A percentile compares a stretch with the other conserved stretches of the same genome.
Evolutionary conservation across 345 rosid genomes (phyloP).

Genomic region (Noccaea bulbosa): DNA sequence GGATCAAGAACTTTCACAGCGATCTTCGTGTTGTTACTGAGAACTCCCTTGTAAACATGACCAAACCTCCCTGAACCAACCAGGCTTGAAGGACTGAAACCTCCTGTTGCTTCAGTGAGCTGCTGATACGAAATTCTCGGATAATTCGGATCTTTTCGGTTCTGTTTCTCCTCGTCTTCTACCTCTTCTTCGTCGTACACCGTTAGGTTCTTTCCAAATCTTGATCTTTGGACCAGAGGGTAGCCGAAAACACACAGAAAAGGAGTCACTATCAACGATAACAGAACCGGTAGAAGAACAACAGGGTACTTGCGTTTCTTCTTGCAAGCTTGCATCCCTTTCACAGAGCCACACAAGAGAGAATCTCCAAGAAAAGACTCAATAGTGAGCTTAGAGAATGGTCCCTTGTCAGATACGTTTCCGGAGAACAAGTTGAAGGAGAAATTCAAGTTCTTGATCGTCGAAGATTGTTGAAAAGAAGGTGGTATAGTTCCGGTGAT

Average conservation of each 20-base stretch:
- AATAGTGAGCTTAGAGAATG: conserved; percentile 57
- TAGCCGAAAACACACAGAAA: conserved; percentile 55
- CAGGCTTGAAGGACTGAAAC: conserved; percentile 66
- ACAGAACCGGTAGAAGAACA: conserved; percentile 57
- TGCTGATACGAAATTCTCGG: conserved; percentile 73
- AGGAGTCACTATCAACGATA: conserved; percentile 56
- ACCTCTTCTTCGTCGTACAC: conserved; percentile 44
- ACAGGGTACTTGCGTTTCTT: conserved; percentile 47
- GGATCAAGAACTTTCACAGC: conserved; percentile 83
- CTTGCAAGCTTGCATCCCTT: conserved; percentile 72
- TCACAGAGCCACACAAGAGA: conserved; percentile 72
- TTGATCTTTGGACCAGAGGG: conserved; percentile 51
- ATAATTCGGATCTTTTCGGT: conserved; percentile 51
- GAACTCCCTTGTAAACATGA: conserved; percentile 82
- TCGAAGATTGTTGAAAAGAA: conserved; percentile 62
- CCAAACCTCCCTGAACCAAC: conserved; percentile 88
- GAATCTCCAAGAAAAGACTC: conserved; percentile 75
- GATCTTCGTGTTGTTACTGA: conserved; percentile 71
- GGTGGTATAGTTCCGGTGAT: conserved; percentile 65
- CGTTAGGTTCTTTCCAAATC: conserved; percentile 46
- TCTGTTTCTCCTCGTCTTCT: conserved; percentile 59
- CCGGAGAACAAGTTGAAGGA: conserved; percentile 79
- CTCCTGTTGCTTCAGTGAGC: conserved; percentile 80
- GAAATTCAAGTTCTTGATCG: conserved; percentile 67
- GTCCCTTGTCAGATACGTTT: conserved; percentile 63